Conservation (phyloP, 495 filamentous ascomycete genomes). For the Tuber microsphaerosporum region DNA sequence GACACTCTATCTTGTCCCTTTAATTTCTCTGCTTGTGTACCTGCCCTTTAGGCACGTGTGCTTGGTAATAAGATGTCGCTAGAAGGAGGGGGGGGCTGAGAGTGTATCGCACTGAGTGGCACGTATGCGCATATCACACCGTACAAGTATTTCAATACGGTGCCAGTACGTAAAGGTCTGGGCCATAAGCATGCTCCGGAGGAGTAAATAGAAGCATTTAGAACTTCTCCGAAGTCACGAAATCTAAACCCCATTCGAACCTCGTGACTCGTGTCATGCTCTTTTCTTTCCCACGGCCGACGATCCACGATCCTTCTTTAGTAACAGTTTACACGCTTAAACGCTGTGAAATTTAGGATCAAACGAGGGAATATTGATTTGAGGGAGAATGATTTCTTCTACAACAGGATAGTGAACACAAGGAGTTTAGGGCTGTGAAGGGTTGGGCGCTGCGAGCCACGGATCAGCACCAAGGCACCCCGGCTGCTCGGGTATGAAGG, state of each 20-base stretch:
- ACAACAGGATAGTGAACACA: background rate
- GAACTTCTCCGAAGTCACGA: background rate
- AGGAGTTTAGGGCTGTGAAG: conserved; percentile 21
- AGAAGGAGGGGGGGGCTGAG: background rate
- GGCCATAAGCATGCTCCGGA: background rate
- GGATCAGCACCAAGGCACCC: conserved; percentile 32
- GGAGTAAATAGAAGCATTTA: background rate
- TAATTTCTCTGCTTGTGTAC: conserved; percentile 2
- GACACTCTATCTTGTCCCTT: background rate
- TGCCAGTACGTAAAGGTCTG: background rate
- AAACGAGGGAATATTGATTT: background rate
- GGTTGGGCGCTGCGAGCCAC: background rate
- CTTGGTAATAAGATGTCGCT: background rate
- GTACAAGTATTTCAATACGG: background rate
- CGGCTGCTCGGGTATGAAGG: too few species aligned
- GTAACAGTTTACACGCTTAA: background rate
- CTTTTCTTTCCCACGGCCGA: background rate
- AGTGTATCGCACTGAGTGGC: background rate
- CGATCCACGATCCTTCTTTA: background rate
- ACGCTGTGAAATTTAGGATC: background rate
- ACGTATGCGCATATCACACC: background rate
- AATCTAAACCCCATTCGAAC: background rate
- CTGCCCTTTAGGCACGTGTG: background rate
- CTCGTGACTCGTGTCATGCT: background rate
- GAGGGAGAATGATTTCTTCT: background rate